Evolutionary conservation across 768 basidiomycete genomes (phyloP), one percentile per base, ranked within the genome.

Genomic region (Xanthoconium stramineum): DNA sequence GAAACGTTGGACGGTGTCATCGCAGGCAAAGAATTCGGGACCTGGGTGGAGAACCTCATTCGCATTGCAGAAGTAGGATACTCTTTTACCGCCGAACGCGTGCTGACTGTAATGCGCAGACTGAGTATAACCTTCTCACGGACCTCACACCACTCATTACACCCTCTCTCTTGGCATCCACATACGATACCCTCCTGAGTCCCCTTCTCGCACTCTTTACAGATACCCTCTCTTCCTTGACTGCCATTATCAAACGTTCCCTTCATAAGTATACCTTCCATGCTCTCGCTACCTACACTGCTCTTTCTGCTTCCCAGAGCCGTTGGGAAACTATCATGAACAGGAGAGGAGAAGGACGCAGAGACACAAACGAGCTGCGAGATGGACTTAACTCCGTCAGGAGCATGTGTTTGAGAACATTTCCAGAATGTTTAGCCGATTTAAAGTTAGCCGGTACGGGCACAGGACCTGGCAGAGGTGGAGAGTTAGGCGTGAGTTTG

Each of bases 351-450:
- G 65, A 80, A 33, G 58, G 75, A 62, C 66, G 72, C 24, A 75
- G 73, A 54, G 80, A 80, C 30, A 73, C 74, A 28, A 91, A 91
- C 61, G 90, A 90, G 61, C 70, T 89, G 45, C 86, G 83, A 62
- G 91, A 93, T 10, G 85, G 83, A 0, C 63, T 89, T 8, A 81
- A 83, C 49, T 73, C 80, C 6, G 73, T 94, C 11, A 76, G 88
- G 14, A 82, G 79, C 1, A 76, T 91, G 1, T 91, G 89, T 64
- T 70, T 93, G 56, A 77, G 91, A 44, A 91, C 88, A 50, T 94
- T 93, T 68, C 91, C 91, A 0, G 91, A 94, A 63, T 88, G 89
- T 60, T 68, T 94, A 45, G 89, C 84, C 17, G 89, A 93, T 66
- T 71, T 93, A 64, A 90, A 90, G 68, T 68, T 85, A 57, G 84